Evolutionary conservation across 768 basidiomycete species (phyloP).

Genomic region (Phaffia australis): DNA sequence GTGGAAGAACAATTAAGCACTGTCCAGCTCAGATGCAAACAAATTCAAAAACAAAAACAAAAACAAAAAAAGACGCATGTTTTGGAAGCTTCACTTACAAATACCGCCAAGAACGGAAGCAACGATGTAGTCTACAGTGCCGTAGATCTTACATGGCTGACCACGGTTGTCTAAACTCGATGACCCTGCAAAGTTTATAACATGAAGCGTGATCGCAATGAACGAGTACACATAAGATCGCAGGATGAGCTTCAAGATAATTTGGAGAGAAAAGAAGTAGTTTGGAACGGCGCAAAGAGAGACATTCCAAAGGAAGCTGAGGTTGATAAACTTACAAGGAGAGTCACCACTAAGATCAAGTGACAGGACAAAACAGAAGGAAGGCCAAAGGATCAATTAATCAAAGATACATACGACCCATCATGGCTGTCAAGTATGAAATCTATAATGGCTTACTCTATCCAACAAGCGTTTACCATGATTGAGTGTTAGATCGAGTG

Average conservation of each 20-base stretch:
- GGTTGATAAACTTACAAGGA: background rate
- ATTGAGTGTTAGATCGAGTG: background rate
- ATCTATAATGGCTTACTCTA: background rate
- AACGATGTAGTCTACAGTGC: conserved; percentile 16
- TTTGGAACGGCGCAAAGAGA: background rate
- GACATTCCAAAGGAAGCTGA: background rate
- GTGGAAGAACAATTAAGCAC: background rate
- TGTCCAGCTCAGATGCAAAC: background rate
- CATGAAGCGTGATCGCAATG: conserved; percentile 8
- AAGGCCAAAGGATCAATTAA: background rate
- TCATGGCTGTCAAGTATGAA: background rate
- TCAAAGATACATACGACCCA: background rate
- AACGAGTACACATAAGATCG: background rate
- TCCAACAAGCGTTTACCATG: conserved; percentile 14
- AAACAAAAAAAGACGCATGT: background rate
- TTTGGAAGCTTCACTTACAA: no score
- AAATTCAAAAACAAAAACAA: background rate
- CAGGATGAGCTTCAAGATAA: background rate
- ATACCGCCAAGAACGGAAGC: background rate
- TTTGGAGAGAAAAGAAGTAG: background rate
- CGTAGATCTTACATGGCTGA: conserved; percentile 12
- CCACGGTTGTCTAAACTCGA: conserved; percentile 14
- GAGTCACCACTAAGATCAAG: background rate
- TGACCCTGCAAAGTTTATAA: background rate
- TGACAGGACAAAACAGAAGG: background rate